Base-by-base conservation (phyloP, 75 land plant genomes). In the Isoetes taiwanensis region DNA sequence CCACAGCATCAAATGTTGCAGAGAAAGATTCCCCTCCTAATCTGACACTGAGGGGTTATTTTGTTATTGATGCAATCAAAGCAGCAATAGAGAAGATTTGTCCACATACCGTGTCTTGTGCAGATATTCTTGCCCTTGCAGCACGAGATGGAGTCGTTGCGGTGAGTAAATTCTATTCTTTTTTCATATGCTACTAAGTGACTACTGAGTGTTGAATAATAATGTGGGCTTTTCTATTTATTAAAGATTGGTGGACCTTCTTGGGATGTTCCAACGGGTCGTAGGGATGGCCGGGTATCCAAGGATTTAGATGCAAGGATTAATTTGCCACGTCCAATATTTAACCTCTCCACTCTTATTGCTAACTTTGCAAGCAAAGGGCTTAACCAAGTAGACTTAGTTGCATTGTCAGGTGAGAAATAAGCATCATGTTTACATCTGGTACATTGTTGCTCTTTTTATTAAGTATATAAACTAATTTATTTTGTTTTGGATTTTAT, bases 241-340 rank as follows among this genome's bases (percentile, higher is more conserved):
- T n/a, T n/a, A 46, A 6, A 46, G 50, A 23, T 16, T 8, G 50
- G 50, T 19, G 50, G 50, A 4, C 50, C 50, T 5, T 8, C 25
- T n/a, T 46, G 50, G 50, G 50, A 46, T n/a, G 50, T 46, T 46
- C 50, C 50, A 6, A 14, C 38, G 50, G 50, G 50, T 19, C 50
- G 50, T 6, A 5, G 50, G 25, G 50, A 46, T n/a, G 50, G 50
- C 8, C 50, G 50, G 16, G 25, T 46, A 6, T 46, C 50, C 16
- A 19, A 19, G 19, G 50, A 19, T 19, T 16, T 23, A 6, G 50
- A 46, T 16, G 50, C 50, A 6, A 14, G 12, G 9, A 6, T 8
- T 23, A 46, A n/a, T 23, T 46, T 46, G 50, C 50, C 50, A 5
- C 25, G 25, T n/a, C 50, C 50, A 6, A 19, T 23, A 19, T 46